Conservation (phyloP, 2,329 filamentous ascomycete genomes). For the Zymoseptoria passerinii region DNA sequence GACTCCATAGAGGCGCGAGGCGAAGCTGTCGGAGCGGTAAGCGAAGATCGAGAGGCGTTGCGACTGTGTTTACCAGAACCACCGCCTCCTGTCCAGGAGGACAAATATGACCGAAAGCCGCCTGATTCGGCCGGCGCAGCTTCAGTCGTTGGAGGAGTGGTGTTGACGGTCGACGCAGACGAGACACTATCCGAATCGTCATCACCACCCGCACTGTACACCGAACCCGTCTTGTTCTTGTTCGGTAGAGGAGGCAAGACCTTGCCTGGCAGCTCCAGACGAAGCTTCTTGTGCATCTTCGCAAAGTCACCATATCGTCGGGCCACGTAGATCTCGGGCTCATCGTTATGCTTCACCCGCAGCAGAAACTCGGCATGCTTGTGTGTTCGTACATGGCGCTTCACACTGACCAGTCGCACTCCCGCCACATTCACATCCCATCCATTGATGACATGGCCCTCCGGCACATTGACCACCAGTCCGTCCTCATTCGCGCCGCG, state of each 20-base stretch:
- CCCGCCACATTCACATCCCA: conserved; percentile 96
- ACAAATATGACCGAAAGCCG: conserved; percentile 38
- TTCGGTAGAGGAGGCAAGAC: conserved; percentile 76
- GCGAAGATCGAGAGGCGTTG: conserved; percentile 34
- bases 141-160: conserved; percentile 26
- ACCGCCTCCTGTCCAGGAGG: conserved; percentile 25
- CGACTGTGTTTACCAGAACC: conserved; percentile 33
- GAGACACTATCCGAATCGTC: conserved; percentile 75
- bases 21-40: conserved; percentile 18
- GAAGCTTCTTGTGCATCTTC: conserved; percentile 67
- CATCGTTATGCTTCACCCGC: conserved; percentile 68
- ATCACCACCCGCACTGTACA: conserved; percentile 47
- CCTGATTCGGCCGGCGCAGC: conserved; percentile 14
- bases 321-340: conserved; percentile 69
- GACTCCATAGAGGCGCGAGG: conserved; percentile 29
- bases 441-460: conserved; percentile 85
- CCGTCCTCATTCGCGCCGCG: conserved; percentile 86
- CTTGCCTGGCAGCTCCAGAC: conserved; percentile 82
- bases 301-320: conserved; percentile 84
- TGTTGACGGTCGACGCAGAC: conserved; percentile 62
- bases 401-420: conserved; percentile 70
- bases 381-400: conserved; percentile 81
- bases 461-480: conserved; percentile 74
- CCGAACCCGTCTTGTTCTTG: conserved; percentile 78
- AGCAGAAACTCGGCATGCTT: conserved; percentile 91